Percentiles rank a stretch among this genome's conserved stretches.
phyloP scores from a whole-genome alignment of 2,329 filamentous ascomycete species.

The Penicillium janthinellum region DNA sequence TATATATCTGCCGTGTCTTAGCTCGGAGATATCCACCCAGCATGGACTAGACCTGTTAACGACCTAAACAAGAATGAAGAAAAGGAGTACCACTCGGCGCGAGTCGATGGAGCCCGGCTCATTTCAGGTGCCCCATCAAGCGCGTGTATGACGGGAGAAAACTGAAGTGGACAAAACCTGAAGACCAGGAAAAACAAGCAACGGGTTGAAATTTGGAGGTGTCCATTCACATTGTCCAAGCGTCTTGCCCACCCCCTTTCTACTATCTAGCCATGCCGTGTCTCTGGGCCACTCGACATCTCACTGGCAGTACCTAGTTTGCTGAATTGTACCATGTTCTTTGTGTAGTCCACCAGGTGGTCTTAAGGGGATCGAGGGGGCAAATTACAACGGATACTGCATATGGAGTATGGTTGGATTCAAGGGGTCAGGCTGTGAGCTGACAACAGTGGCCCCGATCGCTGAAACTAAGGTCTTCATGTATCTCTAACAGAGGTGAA shows the following conservation, averaged over 20 bases:
- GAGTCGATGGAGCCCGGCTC: background rate
- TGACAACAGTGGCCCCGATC: background rate
- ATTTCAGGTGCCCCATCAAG: slow-evolving; percentile 7
- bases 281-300: slow-evolving; percentile 23
- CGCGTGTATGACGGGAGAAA: slow-evolving; percentile 1
- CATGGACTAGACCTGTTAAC: background rate
- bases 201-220: slow-evolving; percentile 8
- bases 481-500: background rate
- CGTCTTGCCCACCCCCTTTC: slow-evolving; percentile 3
- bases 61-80: background rate
- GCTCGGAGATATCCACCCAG: background rate
- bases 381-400: background rate
- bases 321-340: slow-evolving; percentile 1
- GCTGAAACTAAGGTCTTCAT: background rate
- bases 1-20: background rate
- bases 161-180: background rate
- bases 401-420: background rate
- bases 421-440: background rate
- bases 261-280: slow-evolving; percentile 20
- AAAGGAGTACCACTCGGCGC: too few species aligned
- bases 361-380: background rate
- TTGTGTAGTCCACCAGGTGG: background rate
- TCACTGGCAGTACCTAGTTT: slow-evolving; percentile 11
- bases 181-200: slow-evolving; percentile 15
- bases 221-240: slow-evolving; percentile 6